Base-by-base conservation (phyloP, 2,329 filamentous ascomycete genomes). In the Phaeosphaeriaceae sp. region DNA sequence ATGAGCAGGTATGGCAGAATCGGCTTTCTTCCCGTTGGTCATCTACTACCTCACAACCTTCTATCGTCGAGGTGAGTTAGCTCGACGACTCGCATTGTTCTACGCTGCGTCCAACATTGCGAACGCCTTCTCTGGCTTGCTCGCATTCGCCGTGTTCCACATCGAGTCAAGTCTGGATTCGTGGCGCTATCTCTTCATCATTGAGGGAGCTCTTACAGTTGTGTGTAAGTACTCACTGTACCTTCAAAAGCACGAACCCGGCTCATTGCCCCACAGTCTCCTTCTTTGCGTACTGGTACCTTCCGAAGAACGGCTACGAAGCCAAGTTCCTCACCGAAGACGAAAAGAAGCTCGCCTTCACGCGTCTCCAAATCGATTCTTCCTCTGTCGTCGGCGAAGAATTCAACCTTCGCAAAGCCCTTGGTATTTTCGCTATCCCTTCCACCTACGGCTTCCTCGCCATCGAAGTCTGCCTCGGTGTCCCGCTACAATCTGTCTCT, bases 31-130 rank as follows among this genome's bases (percentile, higher is more conserved):
- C 69, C 89, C 89, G 0, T 77, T 90, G 3, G 88, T 91, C 20
- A 87, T 88, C 59, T 88, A 87, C 74, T 88, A 88, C 60, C 72
- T 81, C 49, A 82, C 81, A 0, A 80, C 79, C 1, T 92, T 92
- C 74, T 92, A 92, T 73, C 85, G 88, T 17, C 84, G 90, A 53
- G 87, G 86, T 31, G 90, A 92, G 72, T 83, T 92, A 2, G 89
- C 89, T 6, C 82, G 89, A 9, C 85, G 90, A 2, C 80, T 92
- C 1, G 89, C 89, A 36, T 79, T 92, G 57, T 92, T 92, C 78
- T 93, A 93, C 66, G 91, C 90, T 0, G 90, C 90, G 0, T 88
- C 85, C 22, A 91, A 89, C 68, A 90, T 93, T 57, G 90, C 91
- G 21, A 88, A 86, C 56, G 88, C 88, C 2, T 90, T 89, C 66